Percentiles rank a stretch among this genome's conserved stretches.
These are phyloP conservation scores for Ogataea thermomethanolica DNA, from an alignment of 805 yeast species.

Conservation along the genomic window DNA sequence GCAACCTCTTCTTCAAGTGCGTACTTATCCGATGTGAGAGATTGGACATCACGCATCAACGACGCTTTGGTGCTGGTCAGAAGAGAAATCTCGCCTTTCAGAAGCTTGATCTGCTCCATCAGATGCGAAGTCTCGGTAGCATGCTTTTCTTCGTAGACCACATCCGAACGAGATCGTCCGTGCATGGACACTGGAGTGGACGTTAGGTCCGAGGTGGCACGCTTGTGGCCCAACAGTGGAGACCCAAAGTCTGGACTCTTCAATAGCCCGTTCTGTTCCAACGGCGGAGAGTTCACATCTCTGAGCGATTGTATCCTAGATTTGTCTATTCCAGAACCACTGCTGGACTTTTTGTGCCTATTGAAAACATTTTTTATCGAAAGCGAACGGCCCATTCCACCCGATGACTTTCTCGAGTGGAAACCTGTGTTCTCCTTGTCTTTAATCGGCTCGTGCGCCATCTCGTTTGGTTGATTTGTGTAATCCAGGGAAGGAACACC, in stretches of 20 bases:
- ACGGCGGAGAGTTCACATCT: conserved; percentile 14
- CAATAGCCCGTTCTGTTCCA: conserved; percentile 12
- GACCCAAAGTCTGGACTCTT: conserved; percentile 5
- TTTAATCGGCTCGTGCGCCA: conserved; percentile 2
- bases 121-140: conserved; percentile 28
- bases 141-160: conserved; percentile 34
- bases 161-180: conserved; percentile 43
- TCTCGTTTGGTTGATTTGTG: conserved; percentile 4
- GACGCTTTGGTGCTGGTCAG: conserved; percentile 39
- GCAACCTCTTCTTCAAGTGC: conserved; percentile 44
- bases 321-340: conserved; percentile 9
- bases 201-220: conserved; percentile 35
- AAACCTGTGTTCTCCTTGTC: conserved; percentile 16
- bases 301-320: conserved; percentile 16
- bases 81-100: conserved; percentile 40
- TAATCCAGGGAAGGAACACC: conserved; percentile 15
- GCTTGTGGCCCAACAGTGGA: conserved; percentile 15
- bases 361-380: conserved; percentile 23
- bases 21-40: conserved; percentile 45
- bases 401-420: conserved; percentile 20
- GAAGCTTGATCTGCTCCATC: conserved; percentile 38
- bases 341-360: conserved; percentile 28
- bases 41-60: conserved; percentile 48
- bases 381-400: conserved; percentile 23
- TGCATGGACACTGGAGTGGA: conserved; percentile 41